phyloP scores from a whole-genome alignment of 352 stramenopile species.

The Lagenidium giganteum region DNA sequence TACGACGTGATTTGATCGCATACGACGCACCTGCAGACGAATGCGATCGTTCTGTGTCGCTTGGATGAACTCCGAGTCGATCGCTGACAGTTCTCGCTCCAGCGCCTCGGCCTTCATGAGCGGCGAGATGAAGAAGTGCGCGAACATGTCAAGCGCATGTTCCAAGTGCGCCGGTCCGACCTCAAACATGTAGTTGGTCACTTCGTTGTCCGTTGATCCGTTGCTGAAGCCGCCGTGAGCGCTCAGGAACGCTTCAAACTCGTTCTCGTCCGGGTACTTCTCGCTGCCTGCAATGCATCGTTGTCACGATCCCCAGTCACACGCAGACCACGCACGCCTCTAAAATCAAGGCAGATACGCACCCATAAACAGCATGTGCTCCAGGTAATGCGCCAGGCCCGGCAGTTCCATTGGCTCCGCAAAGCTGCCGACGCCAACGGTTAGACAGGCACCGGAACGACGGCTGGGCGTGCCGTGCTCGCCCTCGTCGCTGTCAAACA shows the following conservation, averaged over 20 bases:
- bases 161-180: slow-evolving; percentile 60
- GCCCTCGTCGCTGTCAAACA: slow-evolving; percentile 29
- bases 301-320: not conserved
- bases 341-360: too few relatives aligned
- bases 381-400: slow-evolving; percentile 84
- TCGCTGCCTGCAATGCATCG: slow-evolving; percentile 31
- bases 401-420: slow-evolving; percentile 59
- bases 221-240: slow-evolving; percentile 89
- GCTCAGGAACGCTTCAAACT: slow-evolving; percentile 88
- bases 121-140: slow-evolving; percentile 92
- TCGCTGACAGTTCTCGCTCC: slow-evolving; percentile 77
- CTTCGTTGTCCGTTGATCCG: slow-evolving; percentile 91
- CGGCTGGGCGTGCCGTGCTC: slow-evolving; percentile 22
- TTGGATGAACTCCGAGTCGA: slow-evolving; percentile 88
- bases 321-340: too few relatives aligned
- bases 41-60: slow-evolving; percentile 69
- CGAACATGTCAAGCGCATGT: slow-evolving; percentile 88
- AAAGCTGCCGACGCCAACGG: slow-evolving; percentile 67
- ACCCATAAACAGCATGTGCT: slow-evolving; percentile 96
- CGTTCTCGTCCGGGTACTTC: slow-evolving; percentile 94
- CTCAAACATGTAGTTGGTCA: slow-evolving; percentile 94
- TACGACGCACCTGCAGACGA: slow-evolving; percentile 34
- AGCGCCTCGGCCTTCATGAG: slow-evolving; percentile 76
- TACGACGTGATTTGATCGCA: slow-evolving; percentile 20
- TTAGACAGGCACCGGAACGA: slow-evolving; percentile 55